phyloP scores from a whole-genome alignment of 345 rosid genomes.

The Nephelium lappaceum region DNA sequence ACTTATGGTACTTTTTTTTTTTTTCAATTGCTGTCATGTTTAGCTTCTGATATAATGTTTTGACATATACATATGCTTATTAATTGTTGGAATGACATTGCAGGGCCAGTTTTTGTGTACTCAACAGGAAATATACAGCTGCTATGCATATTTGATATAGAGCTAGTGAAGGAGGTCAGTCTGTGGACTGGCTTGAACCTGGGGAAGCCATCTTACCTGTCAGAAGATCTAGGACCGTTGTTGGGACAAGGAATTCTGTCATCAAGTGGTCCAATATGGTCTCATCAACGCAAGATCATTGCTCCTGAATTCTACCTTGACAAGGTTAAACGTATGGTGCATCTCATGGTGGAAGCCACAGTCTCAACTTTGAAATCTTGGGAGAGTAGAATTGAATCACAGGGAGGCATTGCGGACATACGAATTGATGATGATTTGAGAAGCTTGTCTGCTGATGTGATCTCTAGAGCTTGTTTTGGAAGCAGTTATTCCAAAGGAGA shows the following conservation, averaged over 20 bases:
- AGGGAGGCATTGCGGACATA: constrained; percentile 25
- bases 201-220: constrained; percentile 53
- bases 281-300: constrained; percentile 43
- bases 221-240: constrained; percentile 43
- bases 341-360: constrained; percentile 40
- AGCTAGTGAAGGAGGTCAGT: constrained; percentile 46
- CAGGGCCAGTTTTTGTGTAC: constrained; percentile 47
- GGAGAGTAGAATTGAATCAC: constrained; percentile 30
- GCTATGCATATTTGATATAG: constrained; percentile 33
- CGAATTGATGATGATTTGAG: constrained; percentile 35
- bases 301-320: constrained; percentile 48
- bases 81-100: not conserved
- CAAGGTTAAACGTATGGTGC: constrained; percentile 51
- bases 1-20: constrained; percentile 32
- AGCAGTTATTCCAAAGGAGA: constrained; percentile 49
- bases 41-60: not conserved
- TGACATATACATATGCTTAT: not conserved
- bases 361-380: constrained; percentile 30
- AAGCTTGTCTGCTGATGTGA: constrained; percentile 51
- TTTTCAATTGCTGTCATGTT: not conserved
- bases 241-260: constrained; percentile 51
- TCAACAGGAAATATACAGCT: constrained; percentile 48
- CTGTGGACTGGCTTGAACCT: constrained; percentile 31
- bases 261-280: constrained; percentile 44
- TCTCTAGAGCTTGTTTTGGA: constrained; percentile 54